These are phyloP conservation scores for Tuber borchii DNA, from an alignment of 495 filamentous ascomycete genomes.

Conservation along the genomic window DNA sequence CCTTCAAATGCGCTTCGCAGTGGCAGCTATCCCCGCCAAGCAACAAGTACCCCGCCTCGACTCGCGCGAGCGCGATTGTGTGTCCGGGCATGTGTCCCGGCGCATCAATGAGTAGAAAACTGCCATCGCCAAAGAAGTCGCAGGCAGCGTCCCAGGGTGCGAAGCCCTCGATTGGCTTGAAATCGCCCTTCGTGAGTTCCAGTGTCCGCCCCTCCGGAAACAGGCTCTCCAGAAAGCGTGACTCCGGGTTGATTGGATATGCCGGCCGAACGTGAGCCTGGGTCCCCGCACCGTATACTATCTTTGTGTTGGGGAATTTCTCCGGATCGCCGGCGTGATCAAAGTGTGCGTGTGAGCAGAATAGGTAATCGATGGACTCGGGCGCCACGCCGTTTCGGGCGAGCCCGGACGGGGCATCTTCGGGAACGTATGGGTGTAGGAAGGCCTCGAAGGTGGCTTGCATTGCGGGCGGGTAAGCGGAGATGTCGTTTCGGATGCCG, in stretches of 20 bases:
- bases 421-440: conserved; percentile 12
- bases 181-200: conserved; percentile 49
- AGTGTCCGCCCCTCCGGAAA: conserved; percentile 46
- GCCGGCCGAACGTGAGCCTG: conserved; percentile 48
- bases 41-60: conserved; percentile 16
- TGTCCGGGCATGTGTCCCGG: conserved; percentile 57
- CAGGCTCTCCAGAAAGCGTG: conserved; percentile 46
- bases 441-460: neutral
- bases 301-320: conserved; percentile 49
- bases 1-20: conserved; percentile 13
- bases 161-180: conserved; percentile 8
- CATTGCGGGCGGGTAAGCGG: neutral
- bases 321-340: conserved; percentile 57
- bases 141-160: conserved; percentile 43
- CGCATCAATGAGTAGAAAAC: conserved; percentile 53
- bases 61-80: conserved; percentile 50
- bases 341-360: conserved; percentile 58
- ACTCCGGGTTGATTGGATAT: conserved; percentile 48
- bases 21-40: conserved; percentile 23
- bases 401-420: conserved; percentile 17
- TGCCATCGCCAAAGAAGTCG: conserved; percentile 59
- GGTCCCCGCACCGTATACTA: conserved; percentile 57
- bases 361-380: conserved; percentile 51
- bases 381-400: conserved; percentile 45
- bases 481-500: conserved; percentile 13